These are phyloP conservation scores for Canariomyces notabilis DNA, from an alignment of 2,329 filamentous ascomycete species.

Conservation along the genomic window DNA sequence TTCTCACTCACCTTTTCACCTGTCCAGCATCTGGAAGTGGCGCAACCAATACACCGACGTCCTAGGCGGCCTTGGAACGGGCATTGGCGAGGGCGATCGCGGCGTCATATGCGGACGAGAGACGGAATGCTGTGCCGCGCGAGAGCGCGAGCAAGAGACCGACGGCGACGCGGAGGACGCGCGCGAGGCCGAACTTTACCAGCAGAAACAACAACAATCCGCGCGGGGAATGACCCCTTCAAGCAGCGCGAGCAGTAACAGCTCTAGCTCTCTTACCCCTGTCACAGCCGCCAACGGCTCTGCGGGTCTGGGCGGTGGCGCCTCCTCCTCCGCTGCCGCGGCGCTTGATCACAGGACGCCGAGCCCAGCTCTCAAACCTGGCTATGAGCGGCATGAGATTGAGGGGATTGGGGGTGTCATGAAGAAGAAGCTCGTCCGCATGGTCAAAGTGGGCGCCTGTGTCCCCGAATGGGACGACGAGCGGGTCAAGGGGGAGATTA, in stretches of 20 bases:
- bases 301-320: slow-evolving; percentile 4
- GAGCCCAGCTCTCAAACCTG: slow-evolving; percentile 53
- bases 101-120: slow-evolving; percentile 85
- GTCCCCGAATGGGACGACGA: slow-evolving; percentile 86
- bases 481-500: slow-evolving; percentile 56
- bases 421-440: slow-evolving; percentile 81
- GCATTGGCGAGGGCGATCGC: slow-evolving; percentile 81
- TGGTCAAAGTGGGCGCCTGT: slow-evolving; percentile 74
- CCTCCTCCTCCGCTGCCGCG: slow-evolving; percentile 5
- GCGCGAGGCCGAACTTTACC: slow-evolving; percentile 38
- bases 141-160: slow-evolving; percentile 75
- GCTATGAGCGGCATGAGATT: slow-evolving; percentile 82
- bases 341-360: slow-evolving; percentile 34
- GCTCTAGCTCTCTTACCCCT: slow-evolving; percentile 21
- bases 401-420: slow-evolving; percentile 85
- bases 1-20: background rate
- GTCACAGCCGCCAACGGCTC: slow-evolving; percentile 12
- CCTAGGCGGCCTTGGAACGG: slow-evolving; percentile 74
- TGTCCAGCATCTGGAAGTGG: slow-evolving; percentile 77
- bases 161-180: slow-evolving; percentile 79
- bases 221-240: slow-evolving; percentile 8
- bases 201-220: slow-evolving; percentile 21
- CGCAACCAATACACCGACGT: slow-evolving; percentile 77
- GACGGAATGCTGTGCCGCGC: slow-evolving; percentile 66
- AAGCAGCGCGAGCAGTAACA: slow-evolving; percentile 4